These are phyloP conservation scores for Colletotrichum liriopes DNA, from an alignment of 2,329 filamentous ascomycete genomes.

Conservation along the genomic window DNA sequence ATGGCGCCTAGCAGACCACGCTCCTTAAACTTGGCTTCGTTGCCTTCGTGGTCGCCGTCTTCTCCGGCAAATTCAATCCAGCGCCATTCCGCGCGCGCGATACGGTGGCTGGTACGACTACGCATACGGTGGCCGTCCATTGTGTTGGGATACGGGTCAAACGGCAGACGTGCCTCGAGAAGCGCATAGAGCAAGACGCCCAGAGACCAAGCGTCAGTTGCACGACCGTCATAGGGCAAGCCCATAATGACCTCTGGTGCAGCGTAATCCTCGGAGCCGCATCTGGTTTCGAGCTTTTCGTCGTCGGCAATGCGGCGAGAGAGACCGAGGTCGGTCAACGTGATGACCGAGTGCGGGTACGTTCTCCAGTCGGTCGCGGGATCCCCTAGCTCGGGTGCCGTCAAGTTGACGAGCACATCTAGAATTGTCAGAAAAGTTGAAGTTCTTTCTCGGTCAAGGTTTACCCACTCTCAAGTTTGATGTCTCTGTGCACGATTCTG, in stretches of 20 bases:
- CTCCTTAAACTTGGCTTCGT: constrained; percentile 72
- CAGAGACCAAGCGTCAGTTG: constrained; percentile 94
- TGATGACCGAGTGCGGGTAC: constrained; percentile 87
- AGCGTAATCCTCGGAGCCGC: constrained; percentile 97
- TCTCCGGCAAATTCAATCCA: constrained; percentile 90
- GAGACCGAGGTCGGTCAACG: constrained; percentile 91
- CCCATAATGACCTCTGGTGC: constrained; percentile 97
- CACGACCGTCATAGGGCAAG: constrained; percentile 92
- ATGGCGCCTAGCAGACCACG: constrained; percentile 81
- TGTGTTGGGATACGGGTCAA: constrained; percentile 89
- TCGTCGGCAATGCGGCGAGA: constrained; percentile 88
- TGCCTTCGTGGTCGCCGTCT: constrained; percentile 87
- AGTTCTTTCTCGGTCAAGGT: too few species aligned
- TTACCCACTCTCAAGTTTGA: constrained; percentile 91
- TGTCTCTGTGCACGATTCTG: constrained; percentile 94
- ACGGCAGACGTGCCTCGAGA: constrained; percentile 92
- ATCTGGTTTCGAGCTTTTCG: constrained; percentile 92
- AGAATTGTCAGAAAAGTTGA: constrained; percentile 38
- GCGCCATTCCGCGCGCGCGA: constrained; percentile 94
- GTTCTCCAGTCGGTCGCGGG: constrained; percentile 77
- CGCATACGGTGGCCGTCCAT: constrained; percentile 83
- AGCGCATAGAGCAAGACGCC: constrained; percentile 94
- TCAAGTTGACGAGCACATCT: constrained; percentile 94
- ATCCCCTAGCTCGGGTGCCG: constrained; percentile 76
- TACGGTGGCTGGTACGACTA: constrained; percentile 91